These are phyloP conservation scores for Xerocomellus amylosporus DNA, from an alignment of 768 basidiomycete species.

Conservation along the genomic window DNA sequence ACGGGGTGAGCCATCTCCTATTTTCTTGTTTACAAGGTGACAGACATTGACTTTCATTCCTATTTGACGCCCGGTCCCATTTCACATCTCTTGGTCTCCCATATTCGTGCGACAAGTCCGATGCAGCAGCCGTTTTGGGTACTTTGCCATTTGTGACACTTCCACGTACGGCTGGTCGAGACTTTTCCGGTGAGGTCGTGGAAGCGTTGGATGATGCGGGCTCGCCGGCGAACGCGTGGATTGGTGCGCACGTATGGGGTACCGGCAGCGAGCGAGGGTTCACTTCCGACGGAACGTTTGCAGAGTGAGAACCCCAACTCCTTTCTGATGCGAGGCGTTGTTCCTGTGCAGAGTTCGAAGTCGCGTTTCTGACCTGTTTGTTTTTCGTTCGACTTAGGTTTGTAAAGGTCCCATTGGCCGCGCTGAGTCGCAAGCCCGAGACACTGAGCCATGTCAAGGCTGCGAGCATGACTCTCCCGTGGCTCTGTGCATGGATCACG, in stretches of 20 bases:
- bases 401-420: conserved; percentile 28
- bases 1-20: conserved; percentile 24
- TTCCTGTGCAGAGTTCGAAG: neutral
- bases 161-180: conserved; percentile 32
- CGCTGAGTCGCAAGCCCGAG: conserved; percentile 32
- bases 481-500: conserved; percentile 39
- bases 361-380: neutral
- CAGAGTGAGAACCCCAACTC: conserved; percentile 25
- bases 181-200: conserved; percentile 36
- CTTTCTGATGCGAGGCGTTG: neutral
- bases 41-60: neutral
- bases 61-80: neutral
- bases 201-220: conserved; percentile 30
- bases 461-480: conserved; percentile 34
- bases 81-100: neutral
- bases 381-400: conserved; percentile 17
- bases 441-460: conserved; percentile 25
- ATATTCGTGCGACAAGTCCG: conserved; percentile 19
- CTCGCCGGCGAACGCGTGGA: conserved; percentile 16
- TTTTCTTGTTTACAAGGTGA: neutral
- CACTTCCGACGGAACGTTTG: conserved; percentile 33
- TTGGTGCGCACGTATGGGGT: conserved; percentile 34
- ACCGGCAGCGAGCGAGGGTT: conserved; percentile 34
- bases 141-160: conserved; percentile 32
- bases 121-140: conserved; percentile 29